phyloP scores from a whole-genome alignment of 257 asterid genomes.

The Forsythia suspensa region DNA sequence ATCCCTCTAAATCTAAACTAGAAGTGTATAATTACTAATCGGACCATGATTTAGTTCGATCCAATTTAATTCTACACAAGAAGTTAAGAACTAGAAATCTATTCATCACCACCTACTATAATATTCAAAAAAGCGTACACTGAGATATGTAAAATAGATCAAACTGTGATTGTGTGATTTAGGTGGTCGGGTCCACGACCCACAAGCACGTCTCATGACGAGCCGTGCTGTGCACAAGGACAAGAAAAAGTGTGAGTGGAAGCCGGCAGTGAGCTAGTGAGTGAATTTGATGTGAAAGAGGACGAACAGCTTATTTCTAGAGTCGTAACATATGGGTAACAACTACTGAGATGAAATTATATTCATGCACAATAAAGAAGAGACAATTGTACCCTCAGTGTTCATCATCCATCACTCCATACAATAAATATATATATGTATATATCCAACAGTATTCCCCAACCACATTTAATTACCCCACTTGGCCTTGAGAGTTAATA shows the following conservation, averaged over 20 bases:
- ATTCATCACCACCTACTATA: background rate
- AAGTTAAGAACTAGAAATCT: too few species aligned
- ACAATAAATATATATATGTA: background rate
- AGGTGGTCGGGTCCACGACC: background rate
- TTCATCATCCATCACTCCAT: background rate
- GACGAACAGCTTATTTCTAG: constrained; percentile 24
- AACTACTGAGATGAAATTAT: constrained; percentile 34
- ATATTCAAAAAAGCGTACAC: background rate
- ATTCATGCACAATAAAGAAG: constrained; percentile 60
- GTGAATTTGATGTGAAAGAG: constrained; percentile 10
- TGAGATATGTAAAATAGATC: constrained; percentile 4
- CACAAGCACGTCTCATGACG: background rate
- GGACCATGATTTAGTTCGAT: background rate
- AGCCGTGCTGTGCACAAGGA: background rate
- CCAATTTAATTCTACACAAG: background rate
- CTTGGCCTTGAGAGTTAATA: constrained; percentile 16
- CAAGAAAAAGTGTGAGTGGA: constrained; percentile 39
- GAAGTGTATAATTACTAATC: too few species aligned
- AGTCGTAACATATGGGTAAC: constrained; percentile 41
- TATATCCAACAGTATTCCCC: background rate
- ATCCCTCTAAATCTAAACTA: too few species aligned
- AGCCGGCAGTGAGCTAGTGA: constrained; percentile 38
- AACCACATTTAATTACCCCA: constrained; percentile 23
- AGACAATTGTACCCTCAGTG: constrained; percentile 48
- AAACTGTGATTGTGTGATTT: background rate